Evolutionary conservation across 148 eudicot genomes (phyloP).

Genomic region (Chenopodium suecicum): DNA sequence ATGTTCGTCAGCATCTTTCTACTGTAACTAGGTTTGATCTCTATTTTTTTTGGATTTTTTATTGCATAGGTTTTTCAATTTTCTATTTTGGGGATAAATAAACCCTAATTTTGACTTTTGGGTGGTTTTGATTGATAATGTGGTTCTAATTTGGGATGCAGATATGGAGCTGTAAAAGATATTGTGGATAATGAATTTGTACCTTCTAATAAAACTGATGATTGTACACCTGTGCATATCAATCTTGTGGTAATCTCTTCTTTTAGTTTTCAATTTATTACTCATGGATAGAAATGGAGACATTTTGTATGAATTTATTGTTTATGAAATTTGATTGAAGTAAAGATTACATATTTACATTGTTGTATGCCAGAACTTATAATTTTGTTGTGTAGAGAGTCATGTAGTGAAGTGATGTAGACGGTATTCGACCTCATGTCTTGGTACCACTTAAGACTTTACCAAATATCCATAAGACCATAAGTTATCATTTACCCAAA

Average conservation of each 20-base stretch:
- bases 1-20: conserved; percentile 78
- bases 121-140: background rate
- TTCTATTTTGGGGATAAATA: background rate
- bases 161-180: conserved; percentile 64
- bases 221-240: conserved; percentile 79
- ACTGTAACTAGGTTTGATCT: conserved; percentile 68
- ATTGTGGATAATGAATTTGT: conserved; percentile 45
- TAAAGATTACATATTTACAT: background rate
- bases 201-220: conserved; percentile 60
- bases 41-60: background rate
- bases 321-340: background rate
- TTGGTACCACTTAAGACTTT: too few species aligned
- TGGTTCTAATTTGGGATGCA: conserved; percentile 25
- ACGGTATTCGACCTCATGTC: background rate
- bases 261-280: background rate
- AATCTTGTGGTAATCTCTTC: conserved; percentile 79
- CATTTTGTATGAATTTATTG: background rate
- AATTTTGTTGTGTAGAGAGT: background rate
- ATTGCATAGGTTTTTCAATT: background rate
- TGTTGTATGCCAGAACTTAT: background rate
- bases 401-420: background rate
- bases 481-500: too few species aligned
- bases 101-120: conserved; percentile 3
- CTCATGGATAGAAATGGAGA: background rate
- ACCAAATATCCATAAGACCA: background rate